phyloP scores from a whole-genome alignment of 2,329 filamentous ascomycete genomes.

The Beauveria australis region DNA sequence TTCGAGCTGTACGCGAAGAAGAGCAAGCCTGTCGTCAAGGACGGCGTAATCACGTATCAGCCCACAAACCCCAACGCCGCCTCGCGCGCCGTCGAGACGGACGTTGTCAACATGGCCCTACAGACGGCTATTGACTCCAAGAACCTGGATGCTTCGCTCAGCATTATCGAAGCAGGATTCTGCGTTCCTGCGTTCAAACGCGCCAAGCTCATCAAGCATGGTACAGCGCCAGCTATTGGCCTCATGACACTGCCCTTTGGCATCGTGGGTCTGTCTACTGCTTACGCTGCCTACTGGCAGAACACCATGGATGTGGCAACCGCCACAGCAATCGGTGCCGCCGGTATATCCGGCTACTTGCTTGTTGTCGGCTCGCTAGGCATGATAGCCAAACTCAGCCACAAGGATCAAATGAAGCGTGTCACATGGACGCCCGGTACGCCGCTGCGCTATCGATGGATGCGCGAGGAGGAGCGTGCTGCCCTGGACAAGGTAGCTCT shows the following conservation, averaged over 20 bases:
- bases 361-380: constrained; percentile 75
- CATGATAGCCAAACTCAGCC: constrained; percentile 72
- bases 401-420: constrained; percentile 91
- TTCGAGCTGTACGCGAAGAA: constrained; percentile 81
- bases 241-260: constrained; percentile 55
- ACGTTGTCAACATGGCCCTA: constrained; percentile 65
- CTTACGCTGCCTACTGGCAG: constrained; percentile 33
- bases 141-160: constrained; percentile 69
- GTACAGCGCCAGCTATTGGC: constrained; percentile 50
- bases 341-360: constrained; percentile 75
- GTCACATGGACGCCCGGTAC: constrained; percentile 85
- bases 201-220: constrained; percentile 58
- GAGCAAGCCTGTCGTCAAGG: constrained; percentile 56
- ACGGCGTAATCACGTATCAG: constrained; percentile 51
- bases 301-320: constrained; percentile 69
- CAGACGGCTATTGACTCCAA: constrained; percentile 71
- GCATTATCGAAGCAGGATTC: constrained; percentile 64
- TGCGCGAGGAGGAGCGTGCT: constrained; percentile 82
- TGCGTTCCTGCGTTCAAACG: constrained; percentile 57
- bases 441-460: constrained; percentile 71
- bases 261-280: constrained; percentile 60
- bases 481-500: constrained; percentile 79
- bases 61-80: constrained; percentile 59
- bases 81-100: constrained; percentile 62
- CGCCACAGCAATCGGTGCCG: constrained; percentile 72